Evolutionary conservation across 1,284 basidiomycete species (phyloP), one percentile per base, ranked within the genome.

Genomic region (Cystobasidium slooffiae): DNA sequence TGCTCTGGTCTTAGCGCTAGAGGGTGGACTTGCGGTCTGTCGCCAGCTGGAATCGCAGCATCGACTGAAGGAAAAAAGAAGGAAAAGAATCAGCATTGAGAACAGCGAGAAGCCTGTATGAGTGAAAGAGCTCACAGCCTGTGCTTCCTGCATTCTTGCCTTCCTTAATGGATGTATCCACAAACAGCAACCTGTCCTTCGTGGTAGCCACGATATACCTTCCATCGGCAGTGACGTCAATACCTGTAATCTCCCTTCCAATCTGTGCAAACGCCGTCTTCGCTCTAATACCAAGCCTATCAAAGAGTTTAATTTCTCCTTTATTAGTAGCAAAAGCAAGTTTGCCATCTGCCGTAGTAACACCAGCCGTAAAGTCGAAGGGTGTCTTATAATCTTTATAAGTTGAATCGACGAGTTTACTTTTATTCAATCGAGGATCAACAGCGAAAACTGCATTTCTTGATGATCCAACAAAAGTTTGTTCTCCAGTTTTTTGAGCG

Each of bases 261-360:
- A 98, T 86, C 44, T 94, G 92, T 37, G 96, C 94, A 61, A 99
- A 84, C n/a, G 94, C 94, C 22, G 97, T 99, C 88, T 99, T 99
- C 46, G 97, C 97, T 80, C 94, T 99, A 88, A 98, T 99, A 61
- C 97, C 97, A 78, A 99, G 93, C 67, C 90, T 86, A 82, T 99
- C 97, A 80, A 96, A 99, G 67, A 99, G 85, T 59, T 96, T 87
- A 77, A 99, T 92, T 82, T 99, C 97, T 75, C 97, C 97, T 85
- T 97, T 99, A 84, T 94, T 91, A 79, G 92, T 94, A 16, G 93
- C 94, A 3, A 99, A 91, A 1, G 94, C 97, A 68, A 99, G 86
- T 81, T 91, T 90, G 31, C 97, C 96, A 9, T 84, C 83, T 47
- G 88, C 89, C 37, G 96, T 98, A 8, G 97, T 99, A 4, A 92